phyloP scores from a whole-genome alignment of 1,284 basidiomycete species.

The Gomphus bonarii region DNA sequence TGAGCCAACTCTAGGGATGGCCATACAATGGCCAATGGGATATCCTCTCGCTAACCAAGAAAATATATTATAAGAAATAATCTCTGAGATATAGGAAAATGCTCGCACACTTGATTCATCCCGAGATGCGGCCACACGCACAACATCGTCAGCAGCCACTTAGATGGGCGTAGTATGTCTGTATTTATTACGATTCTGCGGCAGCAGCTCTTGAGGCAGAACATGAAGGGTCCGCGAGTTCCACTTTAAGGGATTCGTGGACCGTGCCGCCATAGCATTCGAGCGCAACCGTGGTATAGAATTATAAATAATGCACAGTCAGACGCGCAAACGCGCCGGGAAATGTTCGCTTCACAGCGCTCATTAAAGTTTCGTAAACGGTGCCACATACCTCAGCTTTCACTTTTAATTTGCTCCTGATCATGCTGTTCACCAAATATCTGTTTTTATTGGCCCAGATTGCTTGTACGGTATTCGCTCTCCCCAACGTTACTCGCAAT shows the following conservation, averaged over 20 bases:
- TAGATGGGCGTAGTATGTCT: conserved; percentile 50
- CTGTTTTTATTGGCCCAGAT: background rate
- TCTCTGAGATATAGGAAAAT: too few species aligned
- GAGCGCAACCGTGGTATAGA: too few species aligned
- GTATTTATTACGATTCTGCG: conserved; percentile 58
- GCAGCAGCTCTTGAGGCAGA: conserved; percentile 37
- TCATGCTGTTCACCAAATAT: background rate
- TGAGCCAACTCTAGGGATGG: conserved; percentile 49
- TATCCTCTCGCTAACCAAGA: background rate
- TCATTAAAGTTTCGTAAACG: too few species aligned
- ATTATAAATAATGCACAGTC: too few species aligned
- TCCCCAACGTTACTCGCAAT: conserved; percentile 47
- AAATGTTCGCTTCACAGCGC: too few species aligned
- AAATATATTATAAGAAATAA: too few species aligned
- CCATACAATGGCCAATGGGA: conserved; percentile 56
- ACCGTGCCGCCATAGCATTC: too few species aligned
- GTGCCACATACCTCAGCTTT: background rate
- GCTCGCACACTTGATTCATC: background rate
- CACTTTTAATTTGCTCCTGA: background rate
- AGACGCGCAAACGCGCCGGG: too few species aligned
- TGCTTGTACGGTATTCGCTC: background rate
- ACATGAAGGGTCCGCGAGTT: conserved; percentile 29
- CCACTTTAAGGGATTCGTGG: too few species aligned
- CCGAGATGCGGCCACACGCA: conserved; percentile 40
- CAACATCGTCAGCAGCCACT: conserved; percentile 59